These are phyloP conservation scores for Monilinia polystroma DNA, from an alignment of 2,329 filamentous ascomycete genomes.

Conservation along the genomic window DNA sequence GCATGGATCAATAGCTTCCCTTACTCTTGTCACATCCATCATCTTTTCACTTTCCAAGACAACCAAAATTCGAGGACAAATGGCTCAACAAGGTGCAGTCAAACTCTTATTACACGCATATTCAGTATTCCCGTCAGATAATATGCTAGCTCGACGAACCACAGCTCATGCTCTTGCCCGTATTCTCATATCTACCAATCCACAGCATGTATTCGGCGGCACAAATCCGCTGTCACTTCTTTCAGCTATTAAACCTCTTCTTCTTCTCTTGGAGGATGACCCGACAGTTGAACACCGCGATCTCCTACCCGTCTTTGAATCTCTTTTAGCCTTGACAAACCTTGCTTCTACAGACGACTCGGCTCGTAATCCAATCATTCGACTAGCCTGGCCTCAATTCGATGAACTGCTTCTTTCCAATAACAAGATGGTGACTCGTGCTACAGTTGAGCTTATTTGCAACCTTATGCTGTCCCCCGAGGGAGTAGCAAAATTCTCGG, in stretches of 20 bases:
- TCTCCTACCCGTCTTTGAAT: conserved; percentile 85
- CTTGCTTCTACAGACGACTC: conserved; percentile 74
- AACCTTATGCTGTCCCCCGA: conserved; percentile 75
- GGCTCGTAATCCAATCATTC: conserved; percentile 67
- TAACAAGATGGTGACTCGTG: conserved; percentile 75
- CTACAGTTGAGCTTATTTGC: conserved; percentile 84
- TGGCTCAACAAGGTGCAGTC: conserved; percentile 92
- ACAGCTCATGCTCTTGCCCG: conserved; percentile 80
- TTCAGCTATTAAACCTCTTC: conserved; percentile 79
- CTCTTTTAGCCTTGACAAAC: conserved; percentile 89
- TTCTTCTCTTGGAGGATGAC: conserved; percentile 69
- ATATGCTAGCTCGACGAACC: conserved; percentile 51
- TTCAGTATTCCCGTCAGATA: conserved; percentile 57
- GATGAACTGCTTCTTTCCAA: conserved; percentile 81
- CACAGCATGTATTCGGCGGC: conserved; percentile 77
- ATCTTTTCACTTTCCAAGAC: conserved; percentile 74
- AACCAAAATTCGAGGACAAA: conserved; percentile 69
- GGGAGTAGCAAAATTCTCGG: conserved; percentile 67
- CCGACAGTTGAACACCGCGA: conserved; percentile 65
- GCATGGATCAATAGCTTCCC: conserved; percentile 66
- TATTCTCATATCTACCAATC: conserved; percentile 84
- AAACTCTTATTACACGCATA: conserved; percentile 75
- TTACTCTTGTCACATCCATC: conserved; percentile 72
- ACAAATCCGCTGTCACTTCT: conserved; percentile 70
- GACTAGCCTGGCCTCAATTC: conserved; percentile 69